Percentiles rank a stretch among this genome's conserved stretches.
phyloP scores from a whole-genome alignment of 139 green algal genomes.

The Picochlorum sp. region DNA sequence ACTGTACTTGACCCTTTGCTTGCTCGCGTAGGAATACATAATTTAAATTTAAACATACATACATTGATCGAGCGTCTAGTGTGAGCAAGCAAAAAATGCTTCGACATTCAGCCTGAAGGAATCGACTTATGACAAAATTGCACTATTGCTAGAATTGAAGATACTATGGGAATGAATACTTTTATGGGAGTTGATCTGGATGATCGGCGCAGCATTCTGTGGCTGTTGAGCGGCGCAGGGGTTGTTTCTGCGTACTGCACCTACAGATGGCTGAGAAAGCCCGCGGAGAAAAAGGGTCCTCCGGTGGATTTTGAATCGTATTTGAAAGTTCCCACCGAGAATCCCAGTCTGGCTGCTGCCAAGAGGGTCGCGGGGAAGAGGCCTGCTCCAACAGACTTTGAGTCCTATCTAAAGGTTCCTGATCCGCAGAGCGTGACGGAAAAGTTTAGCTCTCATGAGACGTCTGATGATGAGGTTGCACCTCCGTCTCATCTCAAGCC shows the following conservation, averaged over 20 bases:
- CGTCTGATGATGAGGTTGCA: neutral
- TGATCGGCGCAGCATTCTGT: too few species aligned
- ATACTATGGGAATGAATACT: too few species aligned
- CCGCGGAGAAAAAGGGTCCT: neutral
- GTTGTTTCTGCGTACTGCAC: too few species aligned
- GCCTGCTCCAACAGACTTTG: conserved; percentile 11
- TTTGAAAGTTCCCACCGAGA: conserved; percentile 13
- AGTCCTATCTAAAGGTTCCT: conserved; percentile 7
- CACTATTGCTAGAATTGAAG: too few species aligned
- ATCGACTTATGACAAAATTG: too few species aligned
- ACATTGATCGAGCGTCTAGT: too few species aligned
- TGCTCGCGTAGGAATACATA: conserved; percentile 13
- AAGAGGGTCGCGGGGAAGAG: neutral
- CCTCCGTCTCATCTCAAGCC: conserved; percentile 25
- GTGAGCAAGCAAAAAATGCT: too few species aligned
- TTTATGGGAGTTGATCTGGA: too few species aligned
- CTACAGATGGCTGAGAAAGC: neutral
- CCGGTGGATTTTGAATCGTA: conserved; percentile 24
- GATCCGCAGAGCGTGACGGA: neutral
- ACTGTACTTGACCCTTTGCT: conserved; percentile 6
- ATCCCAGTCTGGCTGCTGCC: neutral
- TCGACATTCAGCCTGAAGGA: too few species aligned
- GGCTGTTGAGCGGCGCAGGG: too few species aligned
- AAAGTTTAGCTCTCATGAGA: neutral
- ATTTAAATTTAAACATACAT: too few species aligned